phyloP scores from a whole-genome alignment of 192 early-diverging fungal genomes.

The Backusella tuberculispora region DNA sequence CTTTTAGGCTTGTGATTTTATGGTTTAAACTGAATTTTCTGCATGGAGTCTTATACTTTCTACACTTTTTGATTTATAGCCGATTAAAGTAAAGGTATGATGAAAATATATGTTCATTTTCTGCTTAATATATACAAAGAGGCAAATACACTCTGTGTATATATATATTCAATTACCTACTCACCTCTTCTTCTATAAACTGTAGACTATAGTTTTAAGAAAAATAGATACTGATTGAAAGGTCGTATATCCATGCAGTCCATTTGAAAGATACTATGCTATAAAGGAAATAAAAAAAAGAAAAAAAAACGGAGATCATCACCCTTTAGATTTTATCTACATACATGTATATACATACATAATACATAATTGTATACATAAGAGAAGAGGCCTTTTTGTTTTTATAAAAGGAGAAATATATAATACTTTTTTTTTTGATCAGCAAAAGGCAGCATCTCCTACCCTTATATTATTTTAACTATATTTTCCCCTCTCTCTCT shows the following conservation, averaged over 20 bases:
- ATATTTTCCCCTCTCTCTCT: too few relatives aligned
- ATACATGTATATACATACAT: neutral
- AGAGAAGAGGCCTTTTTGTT: neutral
- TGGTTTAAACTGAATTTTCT: neutral
- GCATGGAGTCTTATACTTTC: neutral
- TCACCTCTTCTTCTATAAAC: too few relatives aligned
- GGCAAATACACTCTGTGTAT: too few relatives aligned
- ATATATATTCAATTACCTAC: too few relatives aligned
- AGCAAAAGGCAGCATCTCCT: neutral
- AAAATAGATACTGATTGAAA: too few relatives aligned
- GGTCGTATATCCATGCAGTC: neutral
- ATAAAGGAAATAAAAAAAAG: neutral
- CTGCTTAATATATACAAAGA: too few relatives aligned
- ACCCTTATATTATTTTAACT: too few relatives aligned
- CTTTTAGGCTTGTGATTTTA: neutral
- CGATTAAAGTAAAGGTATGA: too few relatives aligned
- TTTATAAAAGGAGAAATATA: too few relatives aligned
- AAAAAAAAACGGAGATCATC: neutral
- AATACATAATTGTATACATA: neutral
- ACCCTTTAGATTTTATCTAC: slow-evolving; percentile 5
- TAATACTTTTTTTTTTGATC: neutral
- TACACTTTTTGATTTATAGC: neutral
- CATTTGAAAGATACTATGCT: neutral
- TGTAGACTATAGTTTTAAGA: too few relatives aligned
- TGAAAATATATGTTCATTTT: too few relatives aligned